Conservation (phyloP, 768 basidiomycete species). For the Crassisporium funariophilum region DNA sequence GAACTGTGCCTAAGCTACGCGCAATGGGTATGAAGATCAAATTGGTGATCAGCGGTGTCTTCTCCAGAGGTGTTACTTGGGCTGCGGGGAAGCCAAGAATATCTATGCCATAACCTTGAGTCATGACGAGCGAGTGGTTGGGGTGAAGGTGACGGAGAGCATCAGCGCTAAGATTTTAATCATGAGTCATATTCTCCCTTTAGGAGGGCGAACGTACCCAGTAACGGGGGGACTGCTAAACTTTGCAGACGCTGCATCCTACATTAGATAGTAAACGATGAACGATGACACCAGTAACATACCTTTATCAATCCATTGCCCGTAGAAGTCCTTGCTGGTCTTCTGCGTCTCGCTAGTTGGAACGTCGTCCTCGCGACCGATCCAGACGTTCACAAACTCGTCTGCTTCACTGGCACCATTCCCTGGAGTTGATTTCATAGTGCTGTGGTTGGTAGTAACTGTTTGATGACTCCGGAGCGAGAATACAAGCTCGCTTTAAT, state of each 20-base stretch:
- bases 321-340: constrained; percentile 42
- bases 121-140: constrained; percentile 58
- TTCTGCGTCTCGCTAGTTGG: constrained; percentile 2
- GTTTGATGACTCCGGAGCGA: too few species aligned
- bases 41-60: constrained; percentile 52
- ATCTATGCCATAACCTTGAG: constrained; percentile 46
- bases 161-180: constrained; percentile 36
- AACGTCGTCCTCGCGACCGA: constrained; percentile 13
- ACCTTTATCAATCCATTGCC: constrained; percentile 57
- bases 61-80: constrained; percentile 43
- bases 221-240: constrained; percentile 45
- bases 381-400: constrained; percentile 26
- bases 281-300: constrained; percentile 5
- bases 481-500: too few species aligned
- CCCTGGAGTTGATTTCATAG: too few species aligned
- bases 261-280: background rate
- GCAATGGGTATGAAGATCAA: constrained; percentile 51
- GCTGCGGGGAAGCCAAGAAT: constrained; percentile 55
- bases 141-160: constrained; percentile 62
- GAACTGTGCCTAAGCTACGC: constrained; percentile 39
- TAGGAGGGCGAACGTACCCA: constrained; percentile 40
- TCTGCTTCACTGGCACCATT: too few species aligned
- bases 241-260: constrained; percentile 53
- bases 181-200: background rate
- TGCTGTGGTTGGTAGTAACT: too few species aligned